Base-by-base conservation (phyloP, 164 flowering plant species). In the Amborella trichopoda region DNA sequence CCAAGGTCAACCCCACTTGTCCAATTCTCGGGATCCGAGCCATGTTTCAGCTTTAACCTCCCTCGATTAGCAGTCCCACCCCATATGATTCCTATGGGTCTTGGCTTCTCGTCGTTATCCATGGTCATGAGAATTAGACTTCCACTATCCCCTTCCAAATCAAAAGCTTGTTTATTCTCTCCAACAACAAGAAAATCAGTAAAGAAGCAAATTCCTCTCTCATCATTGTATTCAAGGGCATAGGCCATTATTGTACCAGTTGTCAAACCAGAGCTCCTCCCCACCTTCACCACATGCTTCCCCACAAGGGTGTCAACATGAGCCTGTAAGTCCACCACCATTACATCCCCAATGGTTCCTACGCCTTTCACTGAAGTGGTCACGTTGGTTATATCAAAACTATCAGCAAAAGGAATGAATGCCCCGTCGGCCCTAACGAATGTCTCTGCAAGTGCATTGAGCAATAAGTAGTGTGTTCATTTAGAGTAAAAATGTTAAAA, bases 21-120 rank as follows among this genome's bases (percentile, higher is more conserved):
- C 97, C 97, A 88, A 55, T 84, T 88, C 62, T 76, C 93, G 1
- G 97, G 97, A 44, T 84, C 81, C 52, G 74, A 73, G 21, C 97
- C 97, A 52, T 70, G 77, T 62, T 80, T 88, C 21, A 88, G 65
- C 68, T 88, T 88, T 61, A 88, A 58, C 4, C 97, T 64, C 17
- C 97, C 97, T 16, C 97, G 75, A 53, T 88, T 84, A 21, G 96
- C 91, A n/a, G 96, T 88, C 23, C 96, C 96, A 54, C 96, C 96
- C 96, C 97, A 88, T 48, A 88, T 88, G 56, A 88, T 88, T 44
- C 97, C 97, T 53, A 84, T 78, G 2, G 97, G 97, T 14, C 46
- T 65, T 14, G 94, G 93, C 55, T 78, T 82, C 55, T 73, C 87
- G 46, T 67, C 78, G 32, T 72, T 61, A 56, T 70, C 67, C 30